Percentiles rank a stretch among this genome's conserved stretches.
Evolutionary conservation across 2,329 filamentous ascomycete species (phyloP).

Genomic region (Sclerotiophoma versabilis): DNA sequence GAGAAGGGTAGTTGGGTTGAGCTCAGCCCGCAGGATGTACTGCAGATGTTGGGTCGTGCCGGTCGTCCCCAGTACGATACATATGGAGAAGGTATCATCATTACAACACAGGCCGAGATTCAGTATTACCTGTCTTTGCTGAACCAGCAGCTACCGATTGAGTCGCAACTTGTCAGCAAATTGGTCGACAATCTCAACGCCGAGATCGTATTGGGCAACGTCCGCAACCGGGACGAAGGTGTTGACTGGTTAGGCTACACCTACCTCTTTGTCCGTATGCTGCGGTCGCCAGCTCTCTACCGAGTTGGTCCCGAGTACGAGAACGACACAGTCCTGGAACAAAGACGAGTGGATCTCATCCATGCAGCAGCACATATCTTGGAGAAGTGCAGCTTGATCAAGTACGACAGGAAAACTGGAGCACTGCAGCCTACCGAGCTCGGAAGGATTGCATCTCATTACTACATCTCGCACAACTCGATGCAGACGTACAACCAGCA

Average conservation of each 20-base stretch:
- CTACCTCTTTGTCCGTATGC: constrained; percentile 97
- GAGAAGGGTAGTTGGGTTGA: constrained; percentile 99
- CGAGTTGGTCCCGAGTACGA: constrained; percentile 96
- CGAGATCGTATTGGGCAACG: constrained; percentile 92
- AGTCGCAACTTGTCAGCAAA: constrained; percentile 93
- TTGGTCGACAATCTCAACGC: constrained; percentile 96
- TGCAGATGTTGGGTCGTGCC: constrained; percentile 98
- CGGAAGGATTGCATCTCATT: constrained; percentile 94
- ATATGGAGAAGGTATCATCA: constrained; percentile 98
- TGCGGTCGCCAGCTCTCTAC: constrained; percentile 92
- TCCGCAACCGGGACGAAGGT: constrained; percentile 89
- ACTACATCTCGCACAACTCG: constrained; percentile 95
- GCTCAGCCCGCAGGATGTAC: constrained; percentile 92
- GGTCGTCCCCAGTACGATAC: constrained; percentile 96
- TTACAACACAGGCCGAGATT: constrained; percentile 92
- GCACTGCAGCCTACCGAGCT: constrained; percentile 90
- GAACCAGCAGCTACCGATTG: constrained; percentile 96
- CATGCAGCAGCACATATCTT: constrained; percentile 90
- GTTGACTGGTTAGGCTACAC: constrained; percentile 99
- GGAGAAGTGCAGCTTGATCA: constrained; percentile 86
- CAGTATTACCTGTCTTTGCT: constrained; percentile 96
- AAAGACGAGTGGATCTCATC: constrained; percentile 96
- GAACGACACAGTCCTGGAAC: constrained; percentile 87
- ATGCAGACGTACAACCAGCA: constrained; percentile 98
- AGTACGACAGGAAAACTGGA: constrained; percentile 94